phyloP scores from a whole-genome alignment of 2,329 filamentous ascomycete species.

The Boeremia exigua region DNA sequence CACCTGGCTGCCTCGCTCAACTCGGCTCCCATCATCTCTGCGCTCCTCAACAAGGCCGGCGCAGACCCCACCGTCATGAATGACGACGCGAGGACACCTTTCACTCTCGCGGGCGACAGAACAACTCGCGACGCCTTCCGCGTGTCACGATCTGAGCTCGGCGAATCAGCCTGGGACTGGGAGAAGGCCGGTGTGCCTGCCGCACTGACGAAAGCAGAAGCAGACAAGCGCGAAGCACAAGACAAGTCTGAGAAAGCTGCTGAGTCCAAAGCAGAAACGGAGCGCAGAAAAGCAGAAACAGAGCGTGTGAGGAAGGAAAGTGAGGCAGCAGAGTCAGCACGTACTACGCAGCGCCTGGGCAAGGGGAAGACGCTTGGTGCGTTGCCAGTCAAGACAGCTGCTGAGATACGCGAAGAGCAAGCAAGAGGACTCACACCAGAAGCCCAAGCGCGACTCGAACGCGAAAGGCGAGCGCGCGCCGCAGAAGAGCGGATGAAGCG shows the following conservation, averaged over 20 bases:
- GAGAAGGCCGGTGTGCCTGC: slow-evolving; percentile 74
- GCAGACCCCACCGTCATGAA: slow-evolving; percentile 72
- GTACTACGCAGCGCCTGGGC: slow-evolving; percentile 56
- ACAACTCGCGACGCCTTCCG: slow-evolving; percentile 90
- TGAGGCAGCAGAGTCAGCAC: slow-evolving; percentile 56
- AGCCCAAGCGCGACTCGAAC: slow-evolving; percentile 81
- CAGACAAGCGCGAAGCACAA: slow-evolving; percentile 69
- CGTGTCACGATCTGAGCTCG: slow-evolving; percentile 81
- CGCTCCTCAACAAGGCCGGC: slow-evolving; percentile 74
- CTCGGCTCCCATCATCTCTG: slow-evolving; percentile 75
- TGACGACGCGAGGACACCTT: slow-evolving; percentile 79
- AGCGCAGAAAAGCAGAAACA: slow-evolving; percentile 75
- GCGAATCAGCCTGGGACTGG: slow-evolving; percentile 81
- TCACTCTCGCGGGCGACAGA: slow-evolving; percentile 86
- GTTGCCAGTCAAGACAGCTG: slow-evolving; percentile 70
- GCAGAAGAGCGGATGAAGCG: slow-evolving; percentile 84
- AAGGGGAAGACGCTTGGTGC: slow-evolving; percentile 61
- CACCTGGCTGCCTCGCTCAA: slow-evolving; percentile 87
- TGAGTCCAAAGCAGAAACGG: slow-evolving; percentile 65
- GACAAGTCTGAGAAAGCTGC: slow-evolving; percentile 73
- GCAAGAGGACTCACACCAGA: slow-evolving; percentile 84
- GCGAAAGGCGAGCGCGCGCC: slow-evolving; percentile 87
- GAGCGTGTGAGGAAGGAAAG: slow-evolving; percentile 69
- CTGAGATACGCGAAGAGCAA: slow-evolving; percentile 85
- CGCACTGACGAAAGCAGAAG: slow-evolving; percentile 73